phyloP scores from a whole-genome alignment of 2,329 filamentous ascomycete species.

The Cladorrhinum sp. region DNA sequence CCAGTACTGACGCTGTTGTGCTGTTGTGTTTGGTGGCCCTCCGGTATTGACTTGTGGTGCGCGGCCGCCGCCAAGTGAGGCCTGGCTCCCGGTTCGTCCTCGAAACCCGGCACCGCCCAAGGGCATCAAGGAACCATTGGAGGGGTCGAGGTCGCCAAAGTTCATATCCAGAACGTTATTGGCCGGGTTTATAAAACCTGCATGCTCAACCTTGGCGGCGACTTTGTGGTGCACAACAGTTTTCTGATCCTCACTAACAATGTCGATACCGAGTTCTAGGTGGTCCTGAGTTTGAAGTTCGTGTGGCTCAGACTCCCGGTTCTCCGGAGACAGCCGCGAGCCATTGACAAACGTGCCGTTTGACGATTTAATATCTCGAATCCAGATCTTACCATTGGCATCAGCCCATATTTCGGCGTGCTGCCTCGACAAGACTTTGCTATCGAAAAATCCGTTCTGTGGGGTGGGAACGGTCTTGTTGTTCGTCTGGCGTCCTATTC shows the following conservation, averaged over 20 bases:
- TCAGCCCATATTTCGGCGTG: constrained; percentile 96
- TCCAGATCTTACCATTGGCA: constrained; percentile 83
- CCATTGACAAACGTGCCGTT: constrained; percentile 99
- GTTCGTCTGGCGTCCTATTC: constrained; percentile 95
- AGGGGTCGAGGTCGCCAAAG: constrained; percentile 86
- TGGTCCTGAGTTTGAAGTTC: constrained; percentile 90
- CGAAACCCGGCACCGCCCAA: constrained; percentile 67
- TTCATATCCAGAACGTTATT: constrained; percentile 83
- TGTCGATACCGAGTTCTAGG: constrained; percentile 93
- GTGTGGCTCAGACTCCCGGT: constrained; percentile 92
- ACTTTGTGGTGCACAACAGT: constrained; percentile 99
- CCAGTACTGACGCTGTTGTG: constrained; percentile 80
- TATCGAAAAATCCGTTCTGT: constrained; percentile 94
- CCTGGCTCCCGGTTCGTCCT: constrained; percentile 66
- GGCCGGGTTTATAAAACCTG: constrained; percentile 73
- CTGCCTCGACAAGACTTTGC: constrained; percentile 92
- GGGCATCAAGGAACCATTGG: constrained; percentile 69
- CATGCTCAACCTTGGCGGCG: constrained; percentile 92
- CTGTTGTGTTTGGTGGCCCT: constrained; percentile 55
- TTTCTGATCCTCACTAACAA: constrained; percentile 97
- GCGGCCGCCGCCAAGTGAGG: constrained; percentile 60
- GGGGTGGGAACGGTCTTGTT: constrained; percentile 91
- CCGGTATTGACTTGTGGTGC: constrained; percentile 53
- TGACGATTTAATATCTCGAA: constrained; percentile 95
- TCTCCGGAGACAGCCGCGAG: constrained; percentile 83